Percentiles rank a stretch among this genome's conserved stretches.
Conservation (phyloP, 2,329 filamentous ascomycete genomes). For the Pyricularia pennisetigena region DNA sequence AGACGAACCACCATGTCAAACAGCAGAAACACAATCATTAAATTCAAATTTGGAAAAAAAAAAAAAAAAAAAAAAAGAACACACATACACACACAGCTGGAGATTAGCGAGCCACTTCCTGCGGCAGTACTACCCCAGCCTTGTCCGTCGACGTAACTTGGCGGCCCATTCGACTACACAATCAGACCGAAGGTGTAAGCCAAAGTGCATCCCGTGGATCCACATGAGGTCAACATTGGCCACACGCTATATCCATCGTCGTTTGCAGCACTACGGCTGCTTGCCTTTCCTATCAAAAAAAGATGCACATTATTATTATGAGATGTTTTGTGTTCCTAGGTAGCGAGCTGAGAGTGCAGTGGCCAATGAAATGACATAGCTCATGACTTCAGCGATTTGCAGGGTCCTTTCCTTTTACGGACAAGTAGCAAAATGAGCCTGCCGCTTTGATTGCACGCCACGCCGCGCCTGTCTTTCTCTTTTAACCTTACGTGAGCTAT, state of each 20-base stretch:
- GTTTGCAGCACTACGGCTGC: neutral
- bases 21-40: neutral
- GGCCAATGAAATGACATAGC: slow-evolving; percentile 5
- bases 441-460: neutral
- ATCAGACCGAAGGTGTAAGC: neutral
- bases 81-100: too few species aligned
- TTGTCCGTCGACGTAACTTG: neutral
- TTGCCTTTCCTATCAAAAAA: neutral
- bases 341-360: neutral
- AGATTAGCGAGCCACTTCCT: neutral
- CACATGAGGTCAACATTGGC: slow-evolving; percentile 4
- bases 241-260: neutral
- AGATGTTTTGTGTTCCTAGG: neutral
- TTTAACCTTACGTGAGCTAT: neutral
- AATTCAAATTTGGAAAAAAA: neutral
- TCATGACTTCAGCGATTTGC: slow-evolving; percentile 8
- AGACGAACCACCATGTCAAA: neutral
- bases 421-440: neutral
- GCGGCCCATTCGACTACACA: neutral
- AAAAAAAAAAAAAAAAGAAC: neutral
- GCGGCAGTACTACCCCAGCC: neutral
- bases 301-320: neutral
- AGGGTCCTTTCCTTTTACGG: slow-evolving; percentile 5
- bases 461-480: neutral
- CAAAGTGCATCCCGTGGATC: neutral